Evolutionary conservation across 2,329 filamentous ascomycete genomes (phyloP).

Genomic region (Nigrospora oryzae): DNA sequence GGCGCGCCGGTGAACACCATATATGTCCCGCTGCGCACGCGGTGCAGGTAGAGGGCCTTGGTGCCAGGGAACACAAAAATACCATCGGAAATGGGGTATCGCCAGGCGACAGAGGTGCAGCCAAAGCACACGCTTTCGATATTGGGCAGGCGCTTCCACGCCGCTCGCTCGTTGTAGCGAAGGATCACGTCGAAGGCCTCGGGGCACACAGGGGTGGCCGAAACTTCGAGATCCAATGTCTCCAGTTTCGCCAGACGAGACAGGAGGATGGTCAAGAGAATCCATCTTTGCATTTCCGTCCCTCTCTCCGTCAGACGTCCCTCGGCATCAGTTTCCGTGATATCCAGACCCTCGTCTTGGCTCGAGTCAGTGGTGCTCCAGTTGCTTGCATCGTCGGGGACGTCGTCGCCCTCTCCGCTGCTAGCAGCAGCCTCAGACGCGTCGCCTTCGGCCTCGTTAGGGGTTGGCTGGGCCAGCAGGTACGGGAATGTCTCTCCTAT

Average conservation of each 20-base stretch:
- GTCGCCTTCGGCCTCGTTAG: not conserved
- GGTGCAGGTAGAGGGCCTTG: slow-evolving; percentile 2
- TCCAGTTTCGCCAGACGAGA: slow-evolving; percentile 1
- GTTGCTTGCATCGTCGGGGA: not conserved
- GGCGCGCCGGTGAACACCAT: not conserved
- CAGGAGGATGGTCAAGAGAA: slow-evolving; percentile 3
- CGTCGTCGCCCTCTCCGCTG: not conserved
- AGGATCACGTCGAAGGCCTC: slow-evolving; percentile 1
- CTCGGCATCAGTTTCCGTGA: not conserved
- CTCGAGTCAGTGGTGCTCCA: slow-evolving; percentile 5
- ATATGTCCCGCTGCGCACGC: not conserved
- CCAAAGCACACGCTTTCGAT: slow-evolving; percentile 3
- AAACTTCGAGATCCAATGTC: slow-evolving; percentile 3
- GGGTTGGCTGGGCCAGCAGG: not conserved
- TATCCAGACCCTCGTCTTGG: not conserved
- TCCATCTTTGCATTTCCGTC: not conserved
- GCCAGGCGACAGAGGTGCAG: not conserved
- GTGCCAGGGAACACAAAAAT: not conserved
- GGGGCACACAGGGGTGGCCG: not conserved
- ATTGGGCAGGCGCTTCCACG: not conserved
- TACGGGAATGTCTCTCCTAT: not conserved
- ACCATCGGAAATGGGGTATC: slow-evolving; percentile 1
- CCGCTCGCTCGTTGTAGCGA: not conserved
- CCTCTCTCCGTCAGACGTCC: not conserved
- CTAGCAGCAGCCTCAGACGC: not conserved